These are phyloP conservation scores for Asterochloris erici DNA, from an alignment of 139 green algal species.

Conservation along the genomic window DNA sequence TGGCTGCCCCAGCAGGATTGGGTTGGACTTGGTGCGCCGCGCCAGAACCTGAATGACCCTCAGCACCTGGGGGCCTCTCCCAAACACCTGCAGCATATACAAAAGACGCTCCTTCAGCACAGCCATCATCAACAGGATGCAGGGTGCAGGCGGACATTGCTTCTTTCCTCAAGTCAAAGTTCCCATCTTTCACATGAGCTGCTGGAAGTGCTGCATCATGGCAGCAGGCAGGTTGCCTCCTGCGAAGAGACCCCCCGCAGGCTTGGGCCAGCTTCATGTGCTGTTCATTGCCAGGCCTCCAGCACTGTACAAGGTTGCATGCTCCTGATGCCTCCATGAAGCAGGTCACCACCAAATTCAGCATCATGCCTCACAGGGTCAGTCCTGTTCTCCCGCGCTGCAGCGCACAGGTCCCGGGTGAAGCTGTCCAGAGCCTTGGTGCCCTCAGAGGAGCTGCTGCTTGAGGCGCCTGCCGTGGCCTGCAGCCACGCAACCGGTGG, in stretches of 20 bases:
- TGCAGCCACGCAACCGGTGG: too few species aligned
- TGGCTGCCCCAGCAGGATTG: slow-evolving; percentile 96
- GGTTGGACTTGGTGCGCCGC: slow-evolving; percentile 89
- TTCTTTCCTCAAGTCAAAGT: too few species aligned
- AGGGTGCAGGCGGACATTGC: too few species aligned
- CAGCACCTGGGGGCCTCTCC: slow-evolving; percentile 81
- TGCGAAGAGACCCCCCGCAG: too few species aligned
- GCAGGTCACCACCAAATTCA: not conserved
- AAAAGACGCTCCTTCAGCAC: not conserved
- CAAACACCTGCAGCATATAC: slow-evolving; percentile 66
- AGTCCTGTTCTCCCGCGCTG: slow-evolving; percentile 65
- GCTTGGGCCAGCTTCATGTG: too few species aligned
- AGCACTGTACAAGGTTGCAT: too few species aligned
- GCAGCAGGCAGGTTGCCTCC: too few species aligned
- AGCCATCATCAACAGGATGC: not conserved
- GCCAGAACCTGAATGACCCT: slow-evolving; percentile 92
- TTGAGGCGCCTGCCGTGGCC: too few species aligned
- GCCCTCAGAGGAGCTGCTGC: slow-evolving; percentile 30
- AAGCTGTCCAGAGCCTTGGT: slow-evolving; percentile 79
- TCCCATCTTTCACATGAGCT: too few species aligned
- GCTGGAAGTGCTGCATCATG: too few species aligned
- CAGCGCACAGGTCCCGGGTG: slow-evolving; percentile 82
- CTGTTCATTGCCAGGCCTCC: too few species aligned
- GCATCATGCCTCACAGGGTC: slow-evolving; percentile 67
- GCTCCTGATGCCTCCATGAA: too few species aligned